Evolutionary conservation across 768 basidiomycete genomes (phyloP).

Genomic region (Lactarius quietus): DNA sequence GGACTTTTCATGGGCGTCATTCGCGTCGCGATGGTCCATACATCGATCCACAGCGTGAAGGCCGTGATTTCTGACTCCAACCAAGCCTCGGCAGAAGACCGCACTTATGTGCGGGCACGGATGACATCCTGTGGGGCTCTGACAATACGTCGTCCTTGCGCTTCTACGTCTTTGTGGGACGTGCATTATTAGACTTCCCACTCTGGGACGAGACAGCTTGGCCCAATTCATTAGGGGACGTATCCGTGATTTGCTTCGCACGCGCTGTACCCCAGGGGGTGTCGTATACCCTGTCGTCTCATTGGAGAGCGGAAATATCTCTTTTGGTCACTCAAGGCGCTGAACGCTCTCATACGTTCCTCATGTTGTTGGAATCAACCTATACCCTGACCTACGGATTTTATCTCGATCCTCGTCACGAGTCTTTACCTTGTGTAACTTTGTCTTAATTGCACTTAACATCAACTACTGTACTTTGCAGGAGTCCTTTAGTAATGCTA

Average conservation of each 20-base stretch:
- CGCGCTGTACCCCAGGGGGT: not conserved
- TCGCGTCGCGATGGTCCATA: not conserved
- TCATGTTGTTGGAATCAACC: not conserved
- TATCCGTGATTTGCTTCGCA: not conserved
- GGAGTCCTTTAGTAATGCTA: not conserved
- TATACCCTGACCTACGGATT: too few relatives aligned
- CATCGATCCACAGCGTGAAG: not conserved
- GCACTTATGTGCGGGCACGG: not conserved
- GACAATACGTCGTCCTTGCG: constrained; percentile 2
- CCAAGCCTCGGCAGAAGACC: constrained; percentile 5
- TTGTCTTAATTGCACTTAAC: not conserved
- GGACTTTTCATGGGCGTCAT: not conserved
- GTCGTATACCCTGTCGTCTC: not conserved
- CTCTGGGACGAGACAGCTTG: not conserved
- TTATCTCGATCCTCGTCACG: not conserved
- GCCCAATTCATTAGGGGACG: not conserved
- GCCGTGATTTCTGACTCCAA: not conserved
- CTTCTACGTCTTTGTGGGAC: constrained; percentile 1
- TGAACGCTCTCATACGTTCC: not conserved
- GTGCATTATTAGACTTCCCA: not conserved
- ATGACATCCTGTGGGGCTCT: not conserved
- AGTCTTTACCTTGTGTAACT: too few relatives aligned
- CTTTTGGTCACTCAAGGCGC: not conserved
- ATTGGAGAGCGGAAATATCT: not conserved
- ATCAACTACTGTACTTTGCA: not conserved